These are phyloP conservation scores for Candida dendrica DNA, from an alignment of 805 yeast species.

Conservation along the genomic window DNA sequence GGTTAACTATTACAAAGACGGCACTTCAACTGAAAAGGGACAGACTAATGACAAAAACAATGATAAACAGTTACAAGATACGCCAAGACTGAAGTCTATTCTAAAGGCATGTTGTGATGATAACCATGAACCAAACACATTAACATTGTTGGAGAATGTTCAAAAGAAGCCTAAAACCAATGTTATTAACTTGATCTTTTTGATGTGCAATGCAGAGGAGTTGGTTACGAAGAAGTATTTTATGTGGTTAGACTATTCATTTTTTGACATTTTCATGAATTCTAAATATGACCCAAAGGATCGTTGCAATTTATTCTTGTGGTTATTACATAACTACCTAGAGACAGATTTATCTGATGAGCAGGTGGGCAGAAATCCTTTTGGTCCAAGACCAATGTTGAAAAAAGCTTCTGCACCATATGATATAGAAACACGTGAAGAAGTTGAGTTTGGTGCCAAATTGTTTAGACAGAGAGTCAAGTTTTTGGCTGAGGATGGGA, in stretches of 20 bases:
- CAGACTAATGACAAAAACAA: constrained; percentile 27
- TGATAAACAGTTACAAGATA: constrained; percentile 84
- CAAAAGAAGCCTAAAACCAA: constrained; percentile 42
- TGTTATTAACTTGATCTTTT: constrained; percentile 69
- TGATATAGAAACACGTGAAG: constrained; percentile 37
- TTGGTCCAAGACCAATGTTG: constrained; percentile 35
- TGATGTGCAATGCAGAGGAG: constrained; percentile 58
- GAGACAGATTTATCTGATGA: constrained; percentile 61
- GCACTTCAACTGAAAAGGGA: constrained; percentile 23
- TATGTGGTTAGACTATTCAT: constrained; percentile 33
- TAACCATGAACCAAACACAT: constrained; percentile 39
- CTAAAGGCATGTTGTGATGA: constrained; percentile 82
- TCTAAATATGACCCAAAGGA: constrained; percentile 51
- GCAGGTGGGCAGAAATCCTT: constrained; percentile 51
- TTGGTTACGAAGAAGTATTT: constrained; percentile 35
- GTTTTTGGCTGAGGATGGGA: constrained; percentile 23
- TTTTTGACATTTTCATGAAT: constrained; percentile 70
- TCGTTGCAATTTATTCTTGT: constrained; percentile 67
- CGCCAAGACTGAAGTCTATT: constrained; percentile 87
- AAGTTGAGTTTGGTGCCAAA: constrained; percentile 34
- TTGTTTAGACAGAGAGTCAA: constrained; percentile 30
- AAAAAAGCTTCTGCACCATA: constrained; percentile 20
- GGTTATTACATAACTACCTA: constrained; percentile 76
- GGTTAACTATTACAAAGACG: constrained; percentile 40
- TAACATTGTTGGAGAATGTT: constrained; percentile 36